Base-by-base conservation (phyloP, 176 grass and related monocot species). In the Oropetium thomaeum region DNA sequence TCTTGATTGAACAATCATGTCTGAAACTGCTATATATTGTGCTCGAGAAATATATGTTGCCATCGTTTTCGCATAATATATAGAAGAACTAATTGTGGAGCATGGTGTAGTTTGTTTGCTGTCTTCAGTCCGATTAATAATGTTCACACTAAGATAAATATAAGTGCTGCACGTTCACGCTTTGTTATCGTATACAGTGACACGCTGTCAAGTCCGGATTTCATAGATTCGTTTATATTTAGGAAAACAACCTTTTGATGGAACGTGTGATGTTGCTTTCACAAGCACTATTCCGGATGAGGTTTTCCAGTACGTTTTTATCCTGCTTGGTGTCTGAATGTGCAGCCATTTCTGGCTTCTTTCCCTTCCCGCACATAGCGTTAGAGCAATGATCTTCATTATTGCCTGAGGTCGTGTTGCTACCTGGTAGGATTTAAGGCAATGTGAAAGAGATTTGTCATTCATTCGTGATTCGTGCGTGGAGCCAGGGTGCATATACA, bases 181-280 rank as follows among this genome's bases (percentile, higher is more conserved):
- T 52, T 23, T 57, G n/a, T 73, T 40, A 59, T 67, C 17, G 33
- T 22, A 44, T 29, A 70, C 35, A 58, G 63, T 43, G 2, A 58
- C 33, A 10, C 27, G 4, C 38, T 34, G 52, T 70, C 65, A 59
- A 70, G 17, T 70, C 39, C 20, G 5, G 2, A 25, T 48, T 80
- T 9, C n/a, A 14, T 2, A 48, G 54, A 61, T 61, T 12, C 14
- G 27, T 1, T 32, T 70, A n/a, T n/a, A n/a, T n/a, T 26, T 1
- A 34, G 48, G 2, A 8, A n/a, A n/a, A 40, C 7, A 5, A 58
- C 14, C 29, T 25, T 25, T 25, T 70, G 66, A 70, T 48, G 65
- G 28, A 35, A 71, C 25, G 17, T 64, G 79, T 4, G 69, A 65
- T 28, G 69, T 81, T 32, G 45, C 58, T 81, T 53, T 81, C 79